Evolutionary conservation across 352 stramenopile species (phyloP), one percentile per base, ranked within the genome.

Genomic region (Pythium chondricola): DNA sequence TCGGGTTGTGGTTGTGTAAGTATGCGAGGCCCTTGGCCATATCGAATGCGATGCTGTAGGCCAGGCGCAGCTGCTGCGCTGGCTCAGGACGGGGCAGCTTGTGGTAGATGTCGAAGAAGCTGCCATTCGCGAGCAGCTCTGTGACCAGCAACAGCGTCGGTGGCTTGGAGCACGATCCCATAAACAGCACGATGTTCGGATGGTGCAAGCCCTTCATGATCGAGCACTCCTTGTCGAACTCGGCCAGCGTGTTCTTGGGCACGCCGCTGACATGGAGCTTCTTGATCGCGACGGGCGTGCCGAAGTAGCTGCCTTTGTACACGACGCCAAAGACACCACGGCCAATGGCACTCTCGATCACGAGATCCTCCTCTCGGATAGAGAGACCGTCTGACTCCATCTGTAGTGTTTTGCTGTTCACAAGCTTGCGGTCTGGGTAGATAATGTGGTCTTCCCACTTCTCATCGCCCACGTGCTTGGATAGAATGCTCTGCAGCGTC

Each of bases 111-210:
- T 93, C 83, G 36, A 90, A 92, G 63, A 93, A 89, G 45, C 76
- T 89, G 38, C 77, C 80, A 45, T 89, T 90, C 8, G 71, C 48
- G 17, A 93, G 88, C 25, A 98, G 61, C 67, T 98, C 94, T 0
- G 95, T 98, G 18, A 99, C 80, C 18, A 98, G 96, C 22, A 96
- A 69, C 22, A 97, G 67, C 58, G 98, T 98, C 24, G 93, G 93
- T n/a, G 95, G 86, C 53, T 96, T 88, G n/a, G 96, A 88, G 73
- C 93, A 98, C 17, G 94, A 97, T 25, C 94, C 94, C 86, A 99
- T 98, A 61, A 98, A 98, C 10, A 99, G 71, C 51, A 98, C 97
- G 47, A 99, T 98, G 66, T 98, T 98, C 7, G 96, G 95, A 69
- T 99, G 95, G 48, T 96, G 70, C 47, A 99, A 85, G 2, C 80